Evolutionary conservation across 2,329 filamentous ascomycete species (phyloP), one percentile per base, ranked within the genome.

Genomic region (Dothistroma pini): DNA sequence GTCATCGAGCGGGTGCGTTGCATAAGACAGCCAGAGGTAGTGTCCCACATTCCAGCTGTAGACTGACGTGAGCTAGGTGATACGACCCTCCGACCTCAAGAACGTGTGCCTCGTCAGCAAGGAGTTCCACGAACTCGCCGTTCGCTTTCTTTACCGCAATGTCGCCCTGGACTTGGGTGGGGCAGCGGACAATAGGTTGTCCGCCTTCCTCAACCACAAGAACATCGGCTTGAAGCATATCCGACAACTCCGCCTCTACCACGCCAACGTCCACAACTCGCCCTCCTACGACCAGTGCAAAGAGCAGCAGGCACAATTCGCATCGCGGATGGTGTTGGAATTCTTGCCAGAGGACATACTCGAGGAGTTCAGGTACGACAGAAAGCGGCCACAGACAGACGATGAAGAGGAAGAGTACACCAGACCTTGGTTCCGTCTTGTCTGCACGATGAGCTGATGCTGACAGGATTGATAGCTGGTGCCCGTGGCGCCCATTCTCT

Each of bases 211-310:
- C 44, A 79, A 74, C 60, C 77, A 77, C 2, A 73, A 71, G 57
- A 82, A 82, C 66, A 78, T 77, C 35, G 80, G 80, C 56, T 73
- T 82, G n/a, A 70, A 72, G 54, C 72, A 80, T 65, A 75, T 82
- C 29, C 72, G 78, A 41, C 77, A 78, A 68, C 68, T 82, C 11
- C 75, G 79, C 44, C 72, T 82, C 25, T 79, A 81, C 63, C 75
- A 80, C 9, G 78, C 77, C 22, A 75, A 77, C 52, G 71, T 79
- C 16, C 51, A 53, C 51, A 53, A 53, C 16, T 53, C 51, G 51
- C 51, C 51, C 6, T 32, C 51, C 2, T 59, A 72, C 41, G 78
- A 81, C 61, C 75, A 77, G 56, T 78, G 76, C 68, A 69, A 72
- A 55, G 69, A 77, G 56, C 74, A 77, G 58, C 78, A 79, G 63